Base-by-base conservation (phyloP, 1,139 yeast genomes). In the Ogataea hybrid region DNA sequence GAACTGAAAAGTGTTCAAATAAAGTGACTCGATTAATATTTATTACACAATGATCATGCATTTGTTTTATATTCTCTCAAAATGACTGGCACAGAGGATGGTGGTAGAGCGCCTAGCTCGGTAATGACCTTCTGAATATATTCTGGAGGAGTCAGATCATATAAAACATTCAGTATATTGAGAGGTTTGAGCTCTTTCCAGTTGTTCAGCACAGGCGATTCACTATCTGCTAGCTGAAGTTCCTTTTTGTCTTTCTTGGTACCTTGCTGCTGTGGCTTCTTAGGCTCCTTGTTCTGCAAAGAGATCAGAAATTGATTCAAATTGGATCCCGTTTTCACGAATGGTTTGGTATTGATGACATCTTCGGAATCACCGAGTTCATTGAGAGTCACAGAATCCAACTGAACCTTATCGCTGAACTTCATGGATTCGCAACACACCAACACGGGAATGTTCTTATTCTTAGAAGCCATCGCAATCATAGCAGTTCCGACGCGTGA, bases 341-440 rank as follows among this genome's bases (percentile, higher is more conserved):
- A 82, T 18, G 81, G 82, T 52, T 72, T 75, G 52, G 59, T 70
- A 39, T 69, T 70, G 17, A 81, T 70, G 50, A 87, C 71, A 57
- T 83, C 94, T 38, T 86, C 87, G 17, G 87, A 77, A 56, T 89
- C 95, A 7, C 94, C 95, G 46, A 92, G 72, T 64, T 94, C 99
- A 64, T 94, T 94, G 50, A 81, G 79, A 1, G 97, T 87, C 18
- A 94, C 96, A 8, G 96, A 84, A 62, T 94, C 99, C 50, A 94
- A 76, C 65, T 90, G 97, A 6, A 94, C 97, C 54, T 94, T 82
- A 61, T 92, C 97, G 12, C 95, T 83, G 61, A 94, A 94, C 65
- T 94, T 94, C 62, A 94, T 79, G 35, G 95, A 83, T 63, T 94
- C 98, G 68, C 98, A 92, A 56, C 96, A 86, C 2, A 95, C 96